Evolutionary conservation across 2,329 filamentous ascomycete genomes (phyloP).

Genomic region (Decorospora gaudefroyi): DNA sequence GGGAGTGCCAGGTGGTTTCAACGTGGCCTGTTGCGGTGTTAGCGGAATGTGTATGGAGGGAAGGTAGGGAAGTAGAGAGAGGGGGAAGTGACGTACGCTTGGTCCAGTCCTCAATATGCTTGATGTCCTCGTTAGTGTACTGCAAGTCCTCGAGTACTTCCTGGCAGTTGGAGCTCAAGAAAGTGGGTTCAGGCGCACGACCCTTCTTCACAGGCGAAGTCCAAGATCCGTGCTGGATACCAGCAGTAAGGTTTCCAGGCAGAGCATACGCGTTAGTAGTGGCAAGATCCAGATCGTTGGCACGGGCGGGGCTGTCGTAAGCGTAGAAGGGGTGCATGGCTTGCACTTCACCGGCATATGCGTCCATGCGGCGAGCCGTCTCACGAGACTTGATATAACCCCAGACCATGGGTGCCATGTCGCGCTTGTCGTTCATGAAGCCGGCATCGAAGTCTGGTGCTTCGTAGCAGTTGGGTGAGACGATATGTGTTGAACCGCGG

Average conservation of each 20-base stretch:
- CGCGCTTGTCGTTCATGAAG: slow-evolving; percentile 84
- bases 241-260: slow-evolving; percentile 70
- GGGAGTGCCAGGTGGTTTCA: slow-evolving; percentile 74
- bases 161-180: slow-evolving; percentile 68
- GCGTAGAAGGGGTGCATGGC: slow-evolving; percentile 71
- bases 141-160: slow-evolving; percentile 65
- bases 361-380: slow-evolving; percentile 76
- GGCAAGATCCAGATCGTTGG: slow-evolving; percentile 72
- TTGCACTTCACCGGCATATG: slow-evolving; percentile 73
- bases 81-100: slow-evolving; percentile 44
- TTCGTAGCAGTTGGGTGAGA: slow-evolving; percentile 72
- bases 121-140: slow-evolving; percentile 66
- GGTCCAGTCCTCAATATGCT: slow-evolving; percentile 68
- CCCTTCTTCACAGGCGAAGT: slow-evolving; percentile 63
- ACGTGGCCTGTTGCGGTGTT: slow-evolving; percentile 56
- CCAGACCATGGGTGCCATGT: slow-evolving; percentile 82
- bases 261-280: slow-evolving; percentile 78
- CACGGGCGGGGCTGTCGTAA: slow-evolving; percentile 70
- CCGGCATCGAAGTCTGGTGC: slow-evolving; percentile 77
- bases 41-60: neutral
- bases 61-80: neutral
- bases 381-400: slow-evolving; percentile 81
- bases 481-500: slow-evolving; percentile 68
- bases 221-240: slow-evolving; percentile 76
- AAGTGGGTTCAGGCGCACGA: slow-evolving; percentile 54